A percentile compares a stretch with the other conserved stretches of the same genome.
Conservation (phyloP, 1,284 basidiomycete genomes). For the Puccinia hordei region DNA sequence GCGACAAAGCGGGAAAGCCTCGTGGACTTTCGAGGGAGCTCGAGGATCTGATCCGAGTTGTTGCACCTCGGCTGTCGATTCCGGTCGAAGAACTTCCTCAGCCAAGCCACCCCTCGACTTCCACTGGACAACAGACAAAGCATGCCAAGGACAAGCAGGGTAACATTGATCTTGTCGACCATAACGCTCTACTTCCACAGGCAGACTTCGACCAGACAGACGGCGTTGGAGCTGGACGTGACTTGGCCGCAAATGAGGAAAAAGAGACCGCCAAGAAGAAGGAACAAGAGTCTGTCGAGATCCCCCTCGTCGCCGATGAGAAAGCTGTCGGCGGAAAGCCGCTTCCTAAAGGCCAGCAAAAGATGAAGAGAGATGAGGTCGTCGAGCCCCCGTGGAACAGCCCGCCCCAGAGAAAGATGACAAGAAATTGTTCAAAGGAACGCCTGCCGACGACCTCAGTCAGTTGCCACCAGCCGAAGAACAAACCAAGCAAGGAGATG, state of each 20-base stretch:
- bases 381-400: slow-evolving; percentile 1
- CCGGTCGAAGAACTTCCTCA: slow-evolving; percentile 15
- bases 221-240: slow-evolving; percentile 43
- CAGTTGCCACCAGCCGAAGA: background rate
- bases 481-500: slow-evolving; percentile 6
- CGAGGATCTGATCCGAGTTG: slow-evolving; percentile 60
- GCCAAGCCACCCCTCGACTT: background rate
- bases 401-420: background rate
- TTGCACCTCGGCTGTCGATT: slow-evolving; percentile 52
- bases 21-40: slow-evolving; percentile 53
- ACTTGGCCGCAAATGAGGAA: slow-evolving; percentile 39
- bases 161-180: slow-evolving; percentile 42
- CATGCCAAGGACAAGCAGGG: slow-evolving; percentile 19
- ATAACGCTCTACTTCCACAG: slow-evolving; percentile 42
- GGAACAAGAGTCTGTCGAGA: background rate
- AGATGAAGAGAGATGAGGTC: slow-evolving; percentile 35
- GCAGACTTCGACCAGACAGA: slow-evolving; percentile 50
- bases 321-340: slow-evolving; percentile 47
- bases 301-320: slow-evolving; percentile 12
- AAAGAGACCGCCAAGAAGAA: slow-evolving; percentile 47
- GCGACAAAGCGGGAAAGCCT: slow-evolving; percentile 51
- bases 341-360: slow-evolving; percentile 48
- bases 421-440: background rate
- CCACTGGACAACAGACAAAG: background rate
- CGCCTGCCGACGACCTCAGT: background rate